Evolutionary conservation across 2,329 filamentous ascomycete genomes (phyloP).

Genomic region (Xylariaceae sp.): DNA sequence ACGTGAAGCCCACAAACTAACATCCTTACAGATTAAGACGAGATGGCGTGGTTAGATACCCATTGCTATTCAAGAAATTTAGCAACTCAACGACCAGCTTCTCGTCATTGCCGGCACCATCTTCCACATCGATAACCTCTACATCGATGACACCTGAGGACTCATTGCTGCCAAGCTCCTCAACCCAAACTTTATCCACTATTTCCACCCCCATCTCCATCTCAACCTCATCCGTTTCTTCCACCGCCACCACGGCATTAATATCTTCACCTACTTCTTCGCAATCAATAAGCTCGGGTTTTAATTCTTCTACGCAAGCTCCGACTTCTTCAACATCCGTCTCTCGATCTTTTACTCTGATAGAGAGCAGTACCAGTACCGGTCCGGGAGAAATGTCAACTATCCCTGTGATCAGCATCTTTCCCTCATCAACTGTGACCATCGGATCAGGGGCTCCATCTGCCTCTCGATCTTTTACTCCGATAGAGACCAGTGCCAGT

Average conservation of each 20-base stretch:
- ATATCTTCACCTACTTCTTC: constrained; percentile 11
- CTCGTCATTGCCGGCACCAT: constrained; percentile 6
- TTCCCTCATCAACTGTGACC: too few relatives aligned
- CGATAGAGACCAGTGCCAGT: constrained; percentile 18
- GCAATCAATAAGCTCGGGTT: constrained; percentile 1
- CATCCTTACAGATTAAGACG: constrained; percentile 21
- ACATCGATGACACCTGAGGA: constrained; percentile 2
- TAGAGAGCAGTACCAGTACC: constrained; percentile 15
- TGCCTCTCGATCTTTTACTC: constrained; percentile 21
- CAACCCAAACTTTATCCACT: constrained; percentile 2
- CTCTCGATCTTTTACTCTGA: constrained; percentile 21
- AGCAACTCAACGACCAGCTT: constrained; percentile 17
- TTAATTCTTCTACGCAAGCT: constrained; percentile 11
- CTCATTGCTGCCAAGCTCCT: constrained; percentile 5
- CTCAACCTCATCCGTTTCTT: background rate
- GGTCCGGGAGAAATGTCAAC: background rate
- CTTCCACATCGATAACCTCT: background rate
- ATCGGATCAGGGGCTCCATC: background rate
- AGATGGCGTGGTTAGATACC: constrained; percentile 15
- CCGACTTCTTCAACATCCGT: constrained; percentile 13
- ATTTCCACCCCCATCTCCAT: background rate
- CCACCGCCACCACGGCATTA: constrained; percentile 5
- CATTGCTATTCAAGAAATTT: constrained; percentile 21
- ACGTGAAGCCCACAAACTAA: constrained; percentile 18
- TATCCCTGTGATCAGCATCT: too few relatives aligned